These are phyloP conservation scores for Podospora pseudocomata DNA, from an alignment of 495 filamentous ascomycete genomes.

Conservation along the genomic window DNA sequence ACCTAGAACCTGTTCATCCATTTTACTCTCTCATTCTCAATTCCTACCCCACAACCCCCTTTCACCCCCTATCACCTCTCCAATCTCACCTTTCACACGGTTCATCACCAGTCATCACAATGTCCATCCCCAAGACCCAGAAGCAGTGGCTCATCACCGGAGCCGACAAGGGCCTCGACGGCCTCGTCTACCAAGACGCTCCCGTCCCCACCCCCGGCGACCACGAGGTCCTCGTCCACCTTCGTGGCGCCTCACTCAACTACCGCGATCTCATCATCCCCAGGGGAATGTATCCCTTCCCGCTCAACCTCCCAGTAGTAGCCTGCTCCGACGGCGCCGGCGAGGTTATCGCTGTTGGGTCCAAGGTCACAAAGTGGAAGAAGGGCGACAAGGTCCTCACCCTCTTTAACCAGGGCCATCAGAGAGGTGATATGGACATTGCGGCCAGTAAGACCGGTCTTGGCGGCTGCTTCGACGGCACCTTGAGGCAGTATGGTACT, in stretches of 20 bases:
- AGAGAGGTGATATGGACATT: constrained; percentile 39
- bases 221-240: constrained; percentile 67
- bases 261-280: constrained; percentile 77
- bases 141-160: constrained; percentile 64
- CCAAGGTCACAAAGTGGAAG: constrained; percentile 63
- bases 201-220: constrained; percentile 61
- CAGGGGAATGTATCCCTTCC: constrained; percentile 55
- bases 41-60: neutral
- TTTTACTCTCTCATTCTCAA: neutral
- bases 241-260: constrained; percentile 74
- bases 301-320: constrained; percentile 55
- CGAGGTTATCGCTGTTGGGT: constrained; percentile 63
- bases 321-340: constrained; percentile 77
- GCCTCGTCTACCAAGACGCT: constrained; percentile 51
- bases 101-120: constrained; percentile 10
- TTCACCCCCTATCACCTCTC: neutral
- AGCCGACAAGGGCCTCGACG: constrained; percentile 56
- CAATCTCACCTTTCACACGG: neutral
- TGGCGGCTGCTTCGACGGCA: constrained; percentile 69
- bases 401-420: constrained; percentile 76
- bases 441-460: constrained; percentile 52
- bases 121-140: constrained; percentile 44
- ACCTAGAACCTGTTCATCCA: neutral
- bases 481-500: constrained; percentile 65
- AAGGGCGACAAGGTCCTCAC: constrained; percentile 70